A percentile compares a stretch with the other conserved stretches of the same genome.
These are phyloP conservation scores for Leishmania major DNA, from an alignment of 208 protist genomes.

Conservation along the genomic window DNA sequence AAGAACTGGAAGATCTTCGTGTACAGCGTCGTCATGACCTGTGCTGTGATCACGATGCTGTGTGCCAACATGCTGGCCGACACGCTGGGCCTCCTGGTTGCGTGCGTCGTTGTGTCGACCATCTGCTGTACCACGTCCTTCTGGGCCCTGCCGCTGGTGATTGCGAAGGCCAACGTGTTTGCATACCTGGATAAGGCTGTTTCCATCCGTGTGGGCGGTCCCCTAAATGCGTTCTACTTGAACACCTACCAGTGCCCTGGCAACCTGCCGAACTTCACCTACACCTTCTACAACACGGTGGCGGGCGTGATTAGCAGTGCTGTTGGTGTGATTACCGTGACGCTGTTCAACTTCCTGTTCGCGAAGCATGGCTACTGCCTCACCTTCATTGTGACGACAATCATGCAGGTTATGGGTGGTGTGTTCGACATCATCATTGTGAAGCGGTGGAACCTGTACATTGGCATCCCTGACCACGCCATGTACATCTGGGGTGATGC, in stretches of 20 bases:
- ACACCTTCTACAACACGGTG: slow-evolving; percentile 68
- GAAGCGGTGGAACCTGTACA: slow-evolving; percentile 62
- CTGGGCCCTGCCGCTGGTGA: slow-evolving; percentile 57
- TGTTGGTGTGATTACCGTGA: slow-evolving; percentile 46
- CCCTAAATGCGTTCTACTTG: slow-evolving; percentile 52
- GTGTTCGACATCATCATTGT: slow-evolving; percentile 66
- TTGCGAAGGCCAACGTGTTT: slow-evolving; percentile 69
- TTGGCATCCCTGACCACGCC: slow-evolving; percentile 51
- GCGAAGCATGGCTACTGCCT: slow-evolving; percentile 52
- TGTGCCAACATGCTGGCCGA: slow-evolving; percentile 42
- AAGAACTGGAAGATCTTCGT: slow-evolving; percentile 27
- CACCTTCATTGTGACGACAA: slow-evolving; percentile 41
- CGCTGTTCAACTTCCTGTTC: slow-evolving; percentile 62
- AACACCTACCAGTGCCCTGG: slow-evolving; percentile 38
- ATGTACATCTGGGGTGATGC: slow-evolving; percentile 69
- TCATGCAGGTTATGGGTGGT: slow-evolving; percentile 22
- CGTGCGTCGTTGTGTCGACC: slow-evolving; percentile 37
- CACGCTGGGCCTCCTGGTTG: slow-evolving; percentile 38
- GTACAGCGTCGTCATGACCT: slow-evolving; percentile 60
- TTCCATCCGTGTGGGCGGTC: slow-evolving; percentile 43
- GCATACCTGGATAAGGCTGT: slow-evolving; percentile 45
- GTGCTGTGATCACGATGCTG: slow-evolving; percentile 43
- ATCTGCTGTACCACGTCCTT: slow-evolving; percentile 50
- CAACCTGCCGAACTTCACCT: slow-evolving; percentile 61
- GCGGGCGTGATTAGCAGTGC: slow-evolving; percentile 40